Percentiles rank a stretch among this genome's conserved stretches.
phyloP scores from a whole-genome alignment of 2,329 filamentous ascomycete species.

The Calonectria naviculata region DNA sequence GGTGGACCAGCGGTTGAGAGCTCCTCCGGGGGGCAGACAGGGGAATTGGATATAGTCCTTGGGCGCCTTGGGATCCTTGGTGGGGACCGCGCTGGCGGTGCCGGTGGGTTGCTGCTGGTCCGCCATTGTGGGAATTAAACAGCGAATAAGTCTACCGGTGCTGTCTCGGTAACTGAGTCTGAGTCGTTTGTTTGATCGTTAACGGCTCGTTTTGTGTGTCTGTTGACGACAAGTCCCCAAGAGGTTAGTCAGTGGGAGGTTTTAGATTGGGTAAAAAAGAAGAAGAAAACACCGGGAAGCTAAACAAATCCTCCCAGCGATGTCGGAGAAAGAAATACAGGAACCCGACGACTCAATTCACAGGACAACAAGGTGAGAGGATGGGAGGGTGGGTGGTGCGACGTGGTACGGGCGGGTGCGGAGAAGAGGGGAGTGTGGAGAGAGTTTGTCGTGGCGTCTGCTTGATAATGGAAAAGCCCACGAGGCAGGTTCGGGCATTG shows the following conservation, averaged over 20 bases:
- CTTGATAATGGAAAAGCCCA: neutral
- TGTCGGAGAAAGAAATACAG: slow-evolving; percentile 19
- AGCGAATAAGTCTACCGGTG: neutral
- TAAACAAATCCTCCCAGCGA: neutral
- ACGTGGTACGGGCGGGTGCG: slow-evolving; percentile 4
- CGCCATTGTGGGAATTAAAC: slow-evolving; percentile 36
- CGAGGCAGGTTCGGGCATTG: neutral
- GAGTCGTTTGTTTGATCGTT: neutral
- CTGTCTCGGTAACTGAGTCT: neutral
- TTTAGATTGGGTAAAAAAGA: neutral
- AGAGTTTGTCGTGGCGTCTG: slow-evolving; percentile 18
- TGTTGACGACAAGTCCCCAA: neutral
- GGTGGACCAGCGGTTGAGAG: slow-evolving; percentile 87
- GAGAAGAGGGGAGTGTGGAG: slow-evolving; percentile 14
- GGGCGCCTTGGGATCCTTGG: slow-evolving; percentile 57
- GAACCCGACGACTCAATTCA: neutral
- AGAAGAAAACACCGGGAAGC: neutral
- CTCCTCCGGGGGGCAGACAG: slow-evolving; percentile 61
- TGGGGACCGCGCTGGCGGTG: slow-evolving; percentile 29
- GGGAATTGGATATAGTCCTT: slow-evolving; percentile 66
- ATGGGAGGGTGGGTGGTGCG: neutral
- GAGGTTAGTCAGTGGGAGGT: neutral
- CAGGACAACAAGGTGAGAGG: slow-evolving; percentile 15
- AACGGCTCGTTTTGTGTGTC: neutral
- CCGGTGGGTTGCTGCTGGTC: slow-evolving; percentile 32